Evolutionary conservation across 345 rosid genomes (phyloP), one percentile per base, ranked within the genome.

Genomic region (Melaleuca alternifolia): DNA sequence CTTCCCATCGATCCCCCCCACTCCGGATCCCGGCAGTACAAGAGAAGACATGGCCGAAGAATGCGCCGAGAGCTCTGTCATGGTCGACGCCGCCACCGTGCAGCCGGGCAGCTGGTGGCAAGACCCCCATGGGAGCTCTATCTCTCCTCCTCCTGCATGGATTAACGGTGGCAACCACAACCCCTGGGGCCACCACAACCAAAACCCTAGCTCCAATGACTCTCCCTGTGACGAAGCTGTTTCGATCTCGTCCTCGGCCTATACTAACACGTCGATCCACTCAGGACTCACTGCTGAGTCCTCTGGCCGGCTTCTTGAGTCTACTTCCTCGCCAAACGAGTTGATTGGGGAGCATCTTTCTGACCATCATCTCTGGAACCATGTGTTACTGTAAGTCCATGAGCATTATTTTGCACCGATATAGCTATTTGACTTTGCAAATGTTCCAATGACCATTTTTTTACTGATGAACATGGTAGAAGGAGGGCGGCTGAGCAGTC

Each of bases 341-440:
- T 89, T 94, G 86, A 91, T 94, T 20, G 92, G 92, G 13, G 96
- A 93, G 75, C 94, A 93, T 87, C 91, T 90, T 87, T 88, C 94
- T 4, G 94, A 93, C 86, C 90, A 89, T 83, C 93, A 94, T 51
- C 90, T 94, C 20, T 95, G 97, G 98, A 92, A 88, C 85, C 94
- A 93, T 85, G 88, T 94, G 71, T 91, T 93, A 57, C 83, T 91
- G 98, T 94, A 94, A 94, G 98, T 89, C 84, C 77, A 62, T 85
- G 56, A 83, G 46, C 13, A 6, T 86, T 33, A 44, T 37, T 85
- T 16, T 26, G 62, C 18, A 24, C 23, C 11, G 50, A 51, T n/a
- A 6, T 2, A 13, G 85, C 54, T 52, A 30, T 54, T 52, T 51
- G 37, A 51, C 28, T 37, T 28, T 54, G 33, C 54, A 51, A 51